Evolutionary conservation across 2,329 filamentous ascomycete genomes (phyloP).

Genomic region (Aspergillus oerlinghausenensis): DNA sequence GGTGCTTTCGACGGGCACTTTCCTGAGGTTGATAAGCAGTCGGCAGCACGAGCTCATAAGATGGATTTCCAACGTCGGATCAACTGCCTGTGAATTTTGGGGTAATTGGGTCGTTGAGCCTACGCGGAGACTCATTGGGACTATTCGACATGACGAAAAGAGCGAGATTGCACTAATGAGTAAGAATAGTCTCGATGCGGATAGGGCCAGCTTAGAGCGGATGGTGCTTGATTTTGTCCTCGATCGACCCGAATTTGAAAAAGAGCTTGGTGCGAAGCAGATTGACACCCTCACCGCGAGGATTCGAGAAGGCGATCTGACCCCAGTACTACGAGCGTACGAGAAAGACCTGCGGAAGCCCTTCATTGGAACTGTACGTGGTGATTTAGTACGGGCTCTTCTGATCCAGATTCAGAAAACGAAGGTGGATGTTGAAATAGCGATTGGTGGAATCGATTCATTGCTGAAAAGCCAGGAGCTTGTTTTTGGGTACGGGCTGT

Average conservation of each 20-base stretch:
- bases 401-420: conserved; percentile 98
- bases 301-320: conserved; percentile 88
- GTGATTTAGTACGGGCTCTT: conserved; percentile 82
- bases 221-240: conserved; percentile 97
- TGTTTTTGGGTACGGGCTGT: conserved; percentile 64
- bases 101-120: conserved; percentile 93
- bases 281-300: conserved; percentile 70
- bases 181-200: conserved; percentile 81
- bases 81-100: conserved; percentile 85
- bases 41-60: conserved; percentile 69
- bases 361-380: conserved; percentile 74
- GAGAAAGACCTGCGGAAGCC: conserved; percentile 82
- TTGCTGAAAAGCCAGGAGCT: conserved; percentile 94
- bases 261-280: conserved; percentile 56
- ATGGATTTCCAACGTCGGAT: conserved; percentile 75
- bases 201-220: conserved; percentile 85
- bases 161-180: conserved; percentile 98
- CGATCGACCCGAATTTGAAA: conserved; percentile 63
- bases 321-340: conserved; percentile 83
- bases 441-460: conserved; percentile 91
- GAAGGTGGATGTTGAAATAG: conserved; percentile 95
- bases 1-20: conserved; percentile 77
- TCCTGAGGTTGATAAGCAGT: conserved; percentile 73
- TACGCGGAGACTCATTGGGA: conserved; percentile 74
- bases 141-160: conserved; percentile 85